Base-by-base conservation (phyloP, 805 yeast species). In the Teunomyces lycoperdinae region DNA sequence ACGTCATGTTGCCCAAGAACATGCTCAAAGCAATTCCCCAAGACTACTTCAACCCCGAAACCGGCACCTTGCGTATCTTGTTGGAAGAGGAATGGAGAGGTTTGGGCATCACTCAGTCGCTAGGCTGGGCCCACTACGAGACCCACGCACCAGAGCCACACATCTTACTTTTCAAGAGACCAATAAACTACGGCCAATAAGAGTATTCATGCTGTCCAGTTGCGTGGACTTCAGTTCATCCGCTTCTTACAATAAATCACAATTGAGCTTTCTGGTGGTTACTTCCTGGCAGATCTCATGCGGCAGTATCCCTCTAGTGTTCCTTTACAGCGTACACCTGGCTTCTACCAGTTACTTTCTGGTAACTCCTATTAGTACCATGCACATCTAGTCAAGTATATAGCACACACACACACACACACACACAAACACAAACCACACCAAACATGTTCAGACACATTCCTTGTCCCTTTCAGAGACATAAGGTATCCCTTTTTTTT, bases 131-230 rank as follows among this genome's bases (percentile, higher is more conserved):
- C 46, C 99, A 94, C 67, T 94, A 92, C 63, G 99, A 94, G 61
- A 91, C 96, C 36, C 99, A 94, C 66, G 78, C 98, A 1, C 99
- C 99, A 39, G 99, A 94, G 68, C 99, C 99, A 24, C 99, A 94
- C 64, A 94, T 94, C 51, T 73, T 94, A 52, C 75, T 94, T 51
- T 94, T 94, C 60, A 77, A 75, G 68, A 78, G 91, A 60, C 80
- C 87, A 14, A 72, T 80, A 38, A 78, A 79, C 57, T 80, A 73
- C 54, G 85, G 73, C 43, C 74, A 68, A 57, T 71, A 58, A 50
- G 35, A 38, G 28, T 9, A 33, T 20, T 10, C 11, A 30, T 7
- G 20, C 10, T 17, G 14, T 24, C 36, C 17, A n/a, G 16, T 6
- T 7, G 17, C 16, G 24, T 33, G 10, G 9, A 14, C 20, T 16